Conservation (phyloP, 257 asterid genomes). For the Linaria vulgaris region DNA sequence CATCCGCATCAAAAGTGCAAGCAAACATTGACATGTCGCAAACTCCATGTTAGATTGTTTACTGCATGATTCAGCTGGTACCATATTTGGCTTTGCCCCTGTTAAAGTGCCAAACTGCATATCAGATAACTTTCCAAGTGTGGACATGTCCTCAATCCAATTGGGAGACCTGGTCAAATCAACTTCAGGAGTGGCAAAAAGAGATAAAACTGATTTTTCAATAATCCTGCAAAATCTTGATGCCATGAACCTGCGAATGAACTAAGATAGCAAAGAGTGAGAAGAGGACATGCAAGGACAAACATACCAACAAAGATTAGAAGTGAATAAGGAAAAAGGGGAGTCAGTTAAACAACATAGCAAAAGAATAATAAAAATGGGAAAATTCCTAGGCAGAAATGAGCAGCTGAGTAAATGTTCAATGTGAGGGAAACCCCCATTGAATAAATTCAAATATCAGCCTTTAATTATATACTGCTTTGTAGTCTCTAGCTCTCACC, state of each 20-base stretch:
- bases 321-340: neutral
- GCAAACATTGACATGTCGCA: constrained; percentile 51
- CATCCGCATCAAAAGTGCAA: constrained; percentile 62
- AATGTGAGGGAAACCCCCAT: neutral
- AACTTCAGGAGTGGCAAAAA: constrained; percentile 49
- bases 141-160: constrained; percentile 51
- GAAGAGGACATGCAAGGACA: constrained; percentile 22
- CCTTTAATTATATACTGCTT: neutral
- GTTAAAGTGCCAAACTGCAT: constrained; percentile 29
- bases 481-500: constrained; percentile 18
- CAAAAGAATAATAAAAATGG: neutral
- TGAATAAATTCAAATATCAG: neutral
- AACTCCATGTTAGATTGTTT: constrained; percentile 39
- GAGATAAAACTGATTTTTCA: constrained; percentile 53
- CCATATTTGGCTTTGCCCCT: constrained; percentile 27
- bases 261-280: constrained; percentile 57
- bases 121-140: constrained; percentile 38
- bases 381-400: constrained; percentile 7
- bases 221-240: constrained; percentile 60
- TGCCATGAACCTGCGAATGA: constrained; percentile 76
- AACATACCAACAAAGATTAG: constrained; percentile 6
- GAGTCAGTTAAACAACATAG: neutral
- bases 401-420: constrained; percentile 13
- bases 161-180: constrained; percentile 55
- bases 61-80: constrained; percentile 33